Conservation (phyloP, 495 filamentous ascomycete species). For the Sordaria brevicollis region DNA sequence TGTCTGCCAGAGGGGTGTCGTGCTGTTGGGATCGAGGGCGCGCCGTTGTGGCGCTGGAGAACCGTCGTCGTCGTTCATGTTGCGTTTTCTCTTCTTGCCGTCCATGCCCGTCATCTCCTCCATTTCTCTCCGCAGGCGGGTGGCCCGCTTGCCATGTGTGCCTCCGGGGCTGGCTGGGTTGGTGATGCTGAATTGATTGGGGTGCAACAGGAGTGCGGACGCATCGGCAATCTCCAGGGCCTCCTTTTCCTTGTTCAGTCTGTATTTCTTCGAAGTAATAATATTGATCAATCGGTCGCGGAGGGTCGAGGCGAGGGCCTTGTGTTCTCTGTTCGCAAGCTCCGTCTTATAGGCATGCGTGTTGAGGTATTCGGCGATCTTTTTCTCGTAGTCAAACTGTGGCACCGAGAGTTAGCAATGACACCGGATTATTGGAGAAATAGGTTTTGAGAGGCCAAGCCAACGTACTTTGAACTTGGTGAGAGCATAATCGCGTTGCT, state of each 20-base stretch:
- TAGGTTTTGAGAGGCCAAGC: neutral
- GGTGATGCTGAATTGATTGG: constrained; percentile 81
- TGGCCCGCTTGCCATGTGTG: constrained; percentile 70
- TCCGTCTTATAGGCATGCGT: constrained; percentile 52
- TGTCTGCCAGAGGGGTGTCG: constrained; percentile 47
- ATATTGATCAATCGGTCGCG: constrained; percentile 74
- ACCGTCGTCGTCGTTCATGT: constrained; percentile 60
- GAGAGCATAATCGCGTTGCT: constrained; percentile 71
- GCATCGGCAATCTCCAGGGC: constrained; percentile 75
- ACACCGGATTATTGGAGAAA: neutral
- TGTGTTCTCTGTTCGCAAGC: constrained; percentile 74
- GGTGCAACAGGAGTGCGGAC: constrained; percentile 80
- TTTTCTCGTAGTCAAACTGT: constrained; percentile 46
- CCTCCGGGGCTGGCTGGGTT: constrained; percentile 73
- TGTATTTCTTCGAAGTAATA: constrained; percentile 62
- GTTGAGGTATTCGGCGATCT: constrained; percentile 38
- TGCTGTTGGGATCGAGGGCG: constrained; percentile 33
- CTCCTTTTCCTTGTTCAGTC: constrained; percentile 82
- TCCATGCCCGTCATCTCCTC: constrained; percentile 64
- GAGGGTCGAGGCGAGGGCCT: constrained; percentile 62
- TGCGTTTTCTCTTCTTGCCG: constrained; percentile 71
- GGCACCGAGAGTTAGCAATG: constrained; percentile 8
- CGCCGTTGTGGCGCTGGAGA: constrained; percentile 53
- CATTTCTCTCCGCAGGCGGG: constrained; percentile 66
- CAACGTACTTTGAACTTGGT: constrained; percentile 60